Evolutionary conservation across 1,284 basidiomycete genomes (phyloP).

Genomic region (Lignosus rhinocerotis): DNA sequence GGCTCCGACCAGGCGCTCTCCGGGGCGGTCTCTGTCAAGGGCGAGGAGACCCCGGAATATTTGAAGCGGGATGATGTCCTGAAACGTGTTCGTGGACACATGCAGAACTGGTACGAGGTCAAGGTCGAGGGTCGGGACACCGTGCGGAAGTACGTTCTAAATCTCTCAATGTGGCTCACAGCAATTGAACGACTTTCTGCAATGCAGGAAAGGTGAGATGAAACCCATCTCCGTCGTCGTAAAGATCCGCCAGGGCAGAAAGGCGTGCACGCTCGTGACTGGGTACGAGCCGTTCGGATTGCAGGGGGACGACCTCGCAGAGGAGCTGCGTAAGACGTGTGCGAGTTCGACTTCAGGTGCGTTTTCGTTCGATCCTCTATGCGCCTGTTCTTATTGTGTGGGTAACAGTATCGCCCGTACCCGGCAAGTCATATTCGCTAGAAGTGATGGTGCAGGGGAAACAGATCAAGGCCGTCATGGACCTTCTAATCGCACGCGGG

Average conservation of each 20-base stretch:
- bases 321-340: slow-evolving; percentile 75
- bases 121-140: slow-evolving; percentile 49
- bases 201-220: slow-evolving; percentile 70
- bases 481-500: slow-evolving; percentile 66
- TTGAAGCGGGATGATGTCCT: slow-evolving; percentile 72
- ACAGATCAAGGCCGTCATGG: slow-evolving; percentile 66
- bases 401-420: slow-evolving; percentile 51
- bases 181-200: neutral
- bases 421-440: slow-evolving; percentile 53
- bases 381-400: neutral
- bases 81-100: slow-evolving; percentile 53
- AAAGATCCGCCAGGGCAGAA: slow-evolving; percentile 76
- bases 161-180: neutral
- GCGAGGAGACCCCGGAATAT: slow-evolving; percentile 49
- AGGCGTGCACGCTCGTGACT: slow-evolving; percentile 74
- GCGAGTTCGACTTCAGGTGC: slow-evolving; percentile 77
- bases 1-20: slow-evolving; percentile 49
- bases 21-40: slow-evolving; percentile 50
- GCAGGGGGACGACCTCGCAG: slow-evolving; percentile 71
- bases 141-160: slow-evolving; percentile 51
- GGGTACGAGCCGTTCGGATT: slow-evolving; percentile 79
- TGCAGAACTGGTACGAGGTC: slow-evolving; percentile 76
- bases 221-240: slow-evolving; percentile 67
- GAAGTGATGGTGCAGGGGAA: slow-evolving; percentile 85
- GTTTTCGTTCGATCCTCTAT: slow-evolving; percentile 8